Percentiles rank a stretch among this genome's conserved stretches.
phyloP scores from a whole-genome alignment of 495 filamentous ascomycete species.

The Hypoxylon perforatum region DNA sequence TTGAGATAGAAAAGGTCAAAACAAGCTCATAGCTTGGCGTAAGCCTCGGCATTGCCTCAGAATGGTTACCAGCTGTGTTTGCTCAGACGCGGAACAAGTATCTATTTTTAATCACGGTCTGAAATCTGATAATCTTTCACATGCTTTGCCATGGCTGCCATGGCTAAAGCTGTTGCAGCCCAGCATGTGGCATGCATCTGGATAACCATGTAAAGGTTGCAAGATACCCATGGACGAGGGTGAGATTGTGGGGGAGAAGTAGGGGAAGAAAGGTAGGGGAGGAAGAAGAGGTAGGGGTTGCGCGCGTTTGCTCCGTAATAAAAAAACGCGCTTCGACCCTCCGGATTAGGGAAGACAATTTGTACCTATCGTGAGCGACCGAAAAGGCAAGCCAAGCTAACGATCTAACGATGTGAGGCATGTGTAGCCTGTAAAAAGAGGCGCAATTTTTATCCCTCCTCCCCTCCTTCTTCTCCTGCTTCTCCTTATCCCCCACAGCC shows the following conservation, averaged over 20 bases:
- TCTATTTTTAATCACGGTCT: no score
- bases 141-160: constrained; percentile 2
- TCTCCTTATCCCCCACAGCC: no score
- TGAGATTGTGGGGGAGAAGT: no score
- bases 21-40: constrained; percentile 27
- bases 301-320: constrained; percentile 5
- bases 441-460: no score
- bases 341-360: constrained; percentile 16
- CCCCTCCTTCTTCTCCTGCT: no score
- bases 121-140: neutral
- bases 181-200: no score
- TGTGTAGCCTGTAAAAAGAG: no score
- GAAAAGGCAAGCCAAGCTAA: neutral
- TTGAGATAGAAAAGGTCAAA: constrained; percentile 6
- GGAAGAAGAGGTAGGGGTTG: neutral
- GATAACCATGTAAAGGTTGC: no score
- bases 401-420: constrained; percentile 20
- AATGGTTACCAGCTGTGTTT: constrained; percentile 5
- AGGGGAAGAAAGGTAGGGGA: neutral
- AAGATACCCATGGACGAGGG: no score
- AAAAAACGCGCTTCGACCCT: constrained; percentile 25
- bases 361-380: constrained; percentile 24
- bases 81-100: no score
- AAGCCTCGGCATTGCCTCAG: constrained; percentile 11
- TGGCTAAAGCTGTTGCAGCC: no score